Base-by-base conservation (phyloP, 176 grass and related monocot genomes). In the Oryza punctata region DNA sequence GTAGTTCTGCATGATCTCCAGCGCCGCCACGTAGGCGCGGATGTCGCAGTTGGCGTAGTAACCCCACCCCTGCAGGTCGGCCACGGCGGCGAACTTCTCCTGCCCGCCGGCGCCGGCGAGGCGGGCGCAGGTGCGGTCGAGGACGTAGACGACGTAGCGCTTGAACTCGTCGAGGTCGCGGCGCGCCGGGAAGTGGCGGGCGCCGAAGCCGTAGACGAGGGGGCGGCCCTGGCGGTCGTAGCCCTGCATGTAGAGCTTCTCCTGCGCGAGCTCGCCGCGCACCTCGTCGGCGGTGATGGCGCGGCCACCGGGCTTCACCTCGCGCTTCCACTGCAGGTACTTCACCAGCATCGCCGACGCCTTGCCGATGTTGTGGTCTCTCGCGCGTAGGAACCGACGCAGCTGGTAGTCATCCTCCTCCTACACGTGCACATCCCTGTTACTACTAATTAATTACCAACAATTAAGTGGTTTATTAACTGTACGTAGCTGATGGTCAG, bases 1-100 rank as follows among this genome's bases (percentile, higher is more conserved):
- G 67, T 80, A 89, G 50, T 73, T 93, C 90, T 97, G 95, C 87
- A 97, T 91, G 70, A 94, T 94, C 4, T 94, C 92, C 7, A 97
- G 78, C 26, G 66, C 81, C 7, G 92, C 92, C 12, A 97, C n/a
- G 80, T 84, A 93, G 0, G 75, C 92, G 0, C 84, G 43, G 65
- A 94, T 88, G 76, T 97, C 95, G 60, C 84, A 93, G 78, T 97
- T 91, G 3, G 87, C 83, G 70, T 89, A 97, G 66, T 89, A 97
- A 15, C 90, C 90, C 79, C 90, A 97, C 6, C 88, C 95, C 57
- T 79, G 84, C 3, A 97, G 86, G 65, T 97, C 92, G 0, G 65
- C 76, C 12, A 94, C 94, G 12, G 76, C 70, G 1, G 69, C 84
- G 29, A 97, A 97, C 85, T 90, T 97, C 88, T 93, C 95, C 44